Conservation (phyloP, 495 filamentous ascomycete species). For the Pyrenula aspistea region DNA sequence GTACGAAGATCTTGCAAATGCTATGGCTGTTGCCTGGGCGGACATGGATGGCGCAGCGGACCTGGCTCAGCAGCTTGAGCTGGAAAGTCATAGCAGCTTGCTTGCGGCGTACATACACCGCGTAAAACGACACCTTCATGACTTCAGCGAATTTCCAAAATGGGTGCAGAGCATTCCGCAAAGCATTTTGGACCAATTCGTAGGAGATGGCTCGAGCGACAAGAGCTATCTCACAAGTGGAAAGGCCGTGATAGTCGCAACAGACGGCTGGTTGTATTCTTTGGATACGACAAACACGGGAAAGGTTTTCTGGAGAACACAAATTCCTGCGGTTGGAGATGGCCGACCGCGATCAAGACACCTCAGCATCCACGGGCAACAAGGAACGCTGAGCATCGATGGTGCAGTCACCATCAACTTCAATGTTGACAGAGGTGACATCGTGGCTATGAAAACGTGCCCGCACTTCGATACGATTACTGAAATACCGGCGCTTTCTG, state of each 20-base stretch:
- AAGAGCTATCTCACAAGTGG: constrained; percentile 74
- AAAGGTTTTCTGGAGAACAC: constrained; percentile 59
- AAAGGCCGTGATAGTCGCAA: constrained; percentile 72
- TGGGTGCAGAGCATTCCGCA: constrained; percentile 54
- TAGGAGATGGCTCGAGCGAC: constrained; percentile 42
- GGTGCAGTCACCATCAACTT: constrained; percentile 42
- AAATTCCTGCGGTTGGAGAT: constrained; percentile 41
- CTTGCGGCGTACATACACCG: constrained; percentile 76
- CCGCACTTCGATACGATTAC: constrained; percentile 16
- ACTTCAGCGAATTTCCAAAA: constrained; percentile 66
- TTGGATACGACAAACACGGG: constrained; percentile 69
- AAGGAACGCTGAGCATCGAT: constrained; percentile 44
- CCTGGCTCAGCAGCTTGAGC: constrained; percentile 67
- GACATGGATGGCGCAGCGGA: constrained; percentile 56
- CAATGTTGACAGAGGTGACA: constrained; percentile 41
- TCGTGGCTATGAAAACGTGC: constrained; percentile 8
- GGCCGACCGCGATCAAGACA: constrained; percentile 28
- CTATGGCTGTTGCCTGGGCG: constrained; percentile 65
- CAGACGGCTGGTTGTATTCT: constrained; percentile 66
- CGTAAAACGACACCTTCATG: constrained; percentile 65
- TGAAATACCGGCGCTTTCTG: constrained; percentile 13
- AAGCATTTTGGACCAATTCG: not conserved
- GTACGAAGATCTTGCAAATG: constrained; percentile 65
- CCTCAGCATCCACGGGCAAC: constrained; percentile 21
- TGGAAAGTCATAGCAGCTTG: constrained; percentile 73